Percentiles rank a stretch among this genome's conserved stretches.
phyloP scores from a whole-genome alignment of 225 moss, liverwort and hornwort species.

The Thuidium tamariscinum region DNA sequence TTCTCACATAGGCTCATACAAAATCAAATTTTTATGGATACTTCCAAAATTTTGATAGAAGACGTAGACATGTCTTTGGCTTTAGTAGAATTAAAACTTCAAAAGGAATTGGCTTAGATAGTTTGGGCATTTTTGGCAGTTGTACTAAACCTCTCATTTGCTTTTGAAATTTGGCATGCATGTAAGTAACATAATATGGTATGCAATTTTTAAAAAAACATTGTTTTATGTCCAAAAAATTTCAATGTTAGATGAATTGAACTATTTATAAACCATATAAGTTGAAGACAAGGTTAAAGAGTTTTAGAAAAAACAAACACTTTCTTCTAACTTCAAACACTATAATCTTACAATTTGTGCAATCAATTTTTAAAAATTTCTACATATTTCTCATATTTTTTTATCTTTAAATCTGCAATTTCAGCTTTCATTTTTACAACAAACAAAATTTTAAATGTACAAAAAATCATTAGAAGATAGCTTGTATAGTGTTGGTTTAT shows the following conservation, averaged over 20 bases:
- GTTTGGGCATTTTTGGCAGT: not conserved
- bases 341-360: too few species aligned
- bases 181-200: not conserved
- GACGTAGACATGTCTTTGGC: not conserved
- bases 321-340: too few species aligned
- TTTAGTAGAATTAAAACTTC: not conserved
- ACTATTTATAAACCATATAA: too few species aligned
- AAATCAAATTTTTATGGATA: not conserved
- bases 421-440: accelerated
- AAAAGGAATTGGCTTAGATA: not conserved
- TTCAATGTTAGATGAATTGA: not conserved
- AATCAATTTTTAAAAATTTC: not conserved
- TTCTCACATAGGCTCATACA: accelerated
- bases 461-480: not conserved
- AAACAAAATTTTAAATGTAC: not conserved
- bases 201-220: not conserved
- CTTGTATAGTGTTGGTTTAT: not conserved
- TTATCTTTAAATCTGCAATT: not conserved
- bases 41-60: not conserved
- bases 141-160: not conserved
- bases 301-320: too few species aligned
- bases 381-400: not conserved
- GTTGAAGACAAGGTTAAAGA: too few species aligned
- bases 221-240: not conserved
- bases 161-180: not conserved